Base-by-base conservation (phyloP, 176 grass and related monocot genomes). In the Elymus sibiricus region DNA sequence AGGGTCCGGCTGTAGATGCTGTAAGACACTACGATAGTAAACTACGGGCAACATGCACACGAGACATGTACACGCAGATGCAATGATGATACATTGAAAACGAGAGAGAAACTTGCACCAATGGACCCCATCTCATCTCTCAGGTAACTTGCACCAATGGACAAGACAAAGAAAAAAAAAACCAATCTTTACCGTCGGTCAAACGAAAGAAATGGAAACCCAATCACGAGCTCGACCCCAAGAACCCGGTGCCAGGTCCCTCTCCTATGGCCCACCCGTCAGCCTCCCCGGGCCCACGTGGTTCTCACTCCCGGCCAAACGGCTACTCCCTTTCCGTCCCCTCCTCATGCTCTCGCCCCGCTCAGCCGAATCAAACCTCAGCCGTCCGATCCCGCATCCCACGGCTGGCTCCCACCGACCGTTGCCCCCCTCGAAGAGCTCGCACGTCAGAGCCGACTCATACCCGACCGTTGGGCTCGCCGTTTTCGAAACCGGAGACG, bases 391-490 rank as follows among this genome's bases (percentile, higher is more conserved):
- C 37, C 0, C 0, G 0, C 4, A 11, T 29, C 42, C 10, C 22
- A 83, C 89, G 84, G 58, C 14, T 5, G 0, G 79, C 31, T 35
- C 5, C 39, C n/a, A 46, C 79, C 74, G 80, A 90, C 89, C 89
- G 89, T 87, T 87, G 81, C 73, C 2, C 1, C 42, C 51, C 22
- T 51, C 4, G 72, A 35, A 63, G 61, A 42, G 64, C 55, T 13
- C 51, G 73, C 84, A 8, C 39, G 79, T 83, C 65, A 79, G 64
- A 21, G 81, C 81, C 81, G 51, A n/a, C 79, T 5, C 49, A 4
- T 0, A 80, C 85, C 47, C 89, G 89, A 91, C 89, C 89, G 89
- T 91, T 90, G 66, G 34, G 42, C 73, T 78, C 89, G 84, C 42
- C 84, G 65, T 73, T 90, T 85, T 80, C 75, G 80, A 87, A 89